A percentile compares a stretch with the other conserved stretches of the same genome.
Evolutionary conservation across 2,329 filamentous ascomycete species (phyloP).

Genomic region (Phyllosticta citrichinensis): DNA sequence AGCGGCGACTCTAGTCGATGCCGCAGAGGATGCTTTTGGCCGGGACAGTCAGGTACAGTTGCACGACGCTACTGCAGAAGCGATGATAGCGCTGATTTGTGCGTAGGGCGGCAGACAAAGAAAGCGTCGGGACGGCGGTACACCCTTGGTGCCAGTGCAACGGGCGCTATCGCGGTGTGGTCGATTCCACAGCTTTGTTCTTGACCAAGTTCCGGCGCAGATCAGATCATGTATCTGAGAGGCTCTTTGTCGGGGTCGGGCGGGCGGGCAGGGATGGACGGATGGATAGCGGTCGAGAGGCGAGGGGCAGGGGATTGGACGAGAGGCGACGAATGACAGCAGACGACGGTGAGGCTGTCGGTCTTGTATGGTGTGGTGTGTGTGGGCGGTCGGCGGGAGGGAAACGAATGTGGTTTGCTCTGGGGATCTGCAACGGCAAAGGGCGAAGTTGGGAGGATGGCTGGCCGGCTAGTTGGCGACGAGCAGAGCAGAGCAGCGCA

Average conservation of each 20-base stretch:
- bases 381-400: neutral
- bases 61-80: neutral
- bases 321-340: neutral
- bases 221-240: conserved; percentile 7
- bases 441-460: too few relatives aligned
- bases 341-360: too few relatives aligned
- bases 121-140: conserved; percentile 10
- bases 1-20: neutral
- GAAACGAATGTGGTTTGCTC: neutral
- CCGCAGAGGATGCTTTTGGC: neutral
- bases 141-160: conserved; percentile 10
- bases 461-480: too few relatives aligned
- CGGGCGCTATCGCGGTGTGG: conserved; percentile 7
- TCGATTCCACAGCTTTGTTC: conserved; percentile 9
- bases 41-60: neutral
- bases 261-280: neutral
- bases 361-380: neutral
- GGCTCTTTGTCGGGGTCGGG: conserved; percentile 4
- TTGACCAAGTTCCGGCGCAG: conserved; percentile 4
- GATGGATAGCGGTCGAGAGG: neutral
- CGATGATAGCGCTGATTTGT: neutral
- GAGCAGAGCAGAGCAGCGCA: too few relatives aligned
- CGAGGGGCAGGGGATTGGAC: neutral
- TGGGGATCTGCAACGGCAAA: neutral
- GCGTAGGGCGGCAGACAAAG: conserved; percentile 2